Conservation (phyloP, 2,329 filamentous ascomycete species). For the Thermothelomyces thermophilus region DNA sequence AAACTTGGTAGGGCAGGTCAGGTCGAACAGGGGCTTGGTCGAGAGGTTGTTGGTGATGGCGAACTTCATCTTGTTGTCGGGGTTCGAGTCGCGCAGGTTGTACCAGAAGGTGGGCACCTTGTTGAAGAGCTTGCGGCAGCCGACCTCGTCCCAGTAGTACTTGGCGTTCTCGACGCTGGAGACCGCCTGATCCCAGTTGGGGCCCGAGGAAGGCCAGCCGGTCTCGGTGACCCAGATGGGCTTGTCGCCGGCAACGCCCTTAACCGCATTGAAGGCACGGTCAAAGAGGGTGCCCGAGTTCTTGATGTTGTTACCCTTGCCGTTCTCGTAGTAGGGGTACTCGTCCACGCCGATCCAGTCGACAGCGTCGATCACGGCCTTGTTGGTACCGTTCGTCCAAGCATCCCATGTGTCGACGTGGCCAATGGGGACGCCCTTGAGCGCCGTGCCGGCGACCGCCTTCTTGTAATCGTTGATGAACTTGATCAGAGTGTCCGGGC, state of each 20-base stretch:
- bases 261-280: constrained; percentile 38
- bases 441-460: constrained; percentile 42
- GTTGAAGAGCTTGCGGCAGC: constrained; percentile 52
- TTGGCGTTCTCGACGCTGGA: constrained; percentile 53
- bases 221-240: constrained; percentile 59
- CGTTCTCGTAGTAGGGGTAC: constrained; percentile 60
- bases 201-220: constrained; percentile 55
- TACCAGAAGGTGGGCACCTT: constrained; percentile 56
- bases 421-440: constrained; percentile 47
- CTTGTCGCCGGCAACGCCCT: constrained; percentile 43
- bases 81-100: constrained; percentile 54
- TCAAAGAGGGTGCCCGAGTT: constrained; percentile 51
- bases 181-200: constrained; percentile 47
- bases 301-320: constrained; percentile 48
- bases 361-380: constrained; percentile 51
- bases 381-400: constrained; percentile 54
- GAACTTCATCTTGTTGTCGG: constrained; percentile 52
- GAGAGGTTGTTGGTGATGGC: constrained; percentile 48
- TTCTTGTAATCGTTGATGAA: constrained; percentile 61
- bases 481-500: constrained; percentile 51
- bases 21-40: constrained; percentile 45
- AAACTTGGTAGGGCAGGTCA: constrained; percentile 44
- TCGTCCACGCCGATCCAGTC: constrained; percentile 61
- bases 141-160: constrained; percentile 57
- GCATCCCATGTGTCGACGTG: constrained; percentile 65